Conservation (phyloP, 2,329 filamentous ascomycete species). For the Beauveria sp. region DNA sequence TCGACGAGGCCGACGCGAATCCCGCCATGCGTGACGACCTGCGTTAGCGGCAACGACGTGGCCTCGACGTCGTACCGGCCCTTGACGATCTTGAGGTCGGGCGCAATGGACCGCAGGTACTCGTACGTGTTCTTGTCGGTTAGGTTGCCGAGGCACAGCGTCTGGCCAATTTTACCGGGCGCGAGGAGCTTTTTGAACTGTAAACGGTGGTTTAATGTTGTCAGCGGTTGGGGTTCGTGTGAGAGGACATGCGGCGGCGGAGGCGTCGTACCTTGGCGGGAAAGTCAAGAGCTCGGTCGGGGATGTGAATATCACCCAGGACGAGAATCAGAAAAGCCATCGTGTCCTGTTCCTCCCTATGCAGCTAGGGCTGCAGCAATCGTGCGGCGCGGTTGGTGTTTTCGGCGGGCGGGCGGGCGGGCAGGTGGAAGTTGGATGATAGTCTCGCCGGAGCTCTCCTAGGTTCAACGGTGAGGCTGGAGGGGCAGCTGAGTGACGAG, state of each 20-base stretch:
- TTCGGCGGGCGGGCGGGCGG: not conserved
- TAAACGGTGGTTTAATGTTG: not conserved
- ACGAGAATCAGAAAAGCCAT: conserved; percentile 87
- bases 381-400: conserved; percentile 14
- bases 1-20: conserved; percentile 61
- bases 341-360: conserved; percentile 30
- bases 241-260: not conserved
- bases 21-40: conserved; percentile 58
- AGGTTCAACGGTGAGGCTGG: conserved; percentile 17
- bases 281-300: conserved; percentile 84
- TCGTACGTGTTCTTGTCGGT: conserved; percentile 76
- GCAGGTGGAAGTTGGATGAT: not conserved
- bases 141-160: conserved; percentile 71
- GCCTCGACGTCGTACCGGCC: conserved; percentile 61
- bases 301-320: conserved; percentile 89
- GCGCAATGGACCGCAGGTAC: conserved; percentile 66
- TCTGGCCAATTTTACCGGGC: conserved; percentile 76
- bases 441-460: conserved; percentile 15
- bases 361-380: not conserved
- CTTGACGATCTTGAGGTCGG: conserved; percentile 63
- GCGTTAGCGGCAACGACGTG: conserved; percentile 55
- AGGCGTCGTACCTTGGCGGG: conserved; percentile 65
- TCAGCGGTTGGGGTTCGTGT: not conserved
- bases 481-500: conserved; percentile 21
- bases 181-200: conserved; percentile 82